Percentiles rank a stretch among this genome's conserved stretches.
Evolutionary conservation across 2,329 filamentous ascomycete species (phyloP).

Genomic region (Alternaria sp.): DNA sequence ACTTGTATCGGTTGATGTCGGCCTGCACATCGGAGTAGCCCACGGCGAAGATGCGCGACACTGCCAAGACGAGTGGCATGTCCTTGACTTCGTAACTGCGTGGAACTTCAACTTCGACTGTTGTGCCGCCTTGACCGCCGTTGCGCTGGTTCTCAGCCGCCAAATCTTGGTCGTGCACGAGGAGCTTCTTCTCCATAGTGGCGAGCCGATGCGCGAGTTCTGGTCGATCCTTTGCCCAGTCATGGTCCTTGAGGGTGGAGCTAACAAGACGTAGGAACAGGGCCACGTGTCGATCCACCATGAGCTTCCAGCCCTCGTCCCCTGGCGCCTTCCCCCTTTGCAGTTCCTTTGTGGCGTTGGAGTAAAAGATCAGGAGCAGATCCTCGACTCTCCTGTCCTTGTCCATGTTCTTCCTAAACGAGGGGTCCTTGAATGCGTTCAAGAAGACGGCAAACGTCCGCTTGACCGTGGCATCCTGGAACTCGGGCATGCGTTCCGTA

Average conservation of each 20-base stretch:
- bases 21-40: constrained; percentile 81
- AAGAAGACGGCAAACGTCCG: constrained; percentile 94
- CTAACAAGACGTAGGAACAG: constrained; percentile 89
- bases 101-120: constrained; percentile 82
- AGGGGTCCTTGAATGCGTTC: constrained; percentile 87
- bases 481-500: constrained; percentile 84
- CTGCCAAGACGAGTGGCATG: constrained; percentile 90
- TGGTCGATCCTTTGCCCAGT: constrained; percentile 83
- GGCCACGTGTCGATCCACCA: constrained; percentile 93
- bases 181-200: constrained; percentile 88
- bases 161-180: constrained; percentile 93
- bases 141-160: constrained; percentile 67
- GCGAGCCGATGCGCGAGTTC: constrained; percentile 82
- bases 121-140: constrained; percentile 67
- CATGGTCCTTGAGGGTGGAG: constrained; percentile 80
- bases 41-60: constrained; percentile 85
- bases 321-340: constrained; percentile 77
- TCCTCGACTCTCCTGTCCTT: constrained; percentile 94
- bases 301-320: constrained; percentile 88
- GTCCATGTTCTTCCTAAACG: constrained; percentile 89
- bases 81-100: constrained; percentile 94
- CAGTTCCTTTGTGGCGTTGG: constrained; percentile 89
- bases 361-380: constrained; percentile 94
- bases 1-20: constrained; percentile 83
- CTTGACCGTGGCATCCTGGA: constrained; percentile 88